Conservation (phyloP, 1,284 basidiomycete genomes). For the Neonothopanus nambi region DNA sequence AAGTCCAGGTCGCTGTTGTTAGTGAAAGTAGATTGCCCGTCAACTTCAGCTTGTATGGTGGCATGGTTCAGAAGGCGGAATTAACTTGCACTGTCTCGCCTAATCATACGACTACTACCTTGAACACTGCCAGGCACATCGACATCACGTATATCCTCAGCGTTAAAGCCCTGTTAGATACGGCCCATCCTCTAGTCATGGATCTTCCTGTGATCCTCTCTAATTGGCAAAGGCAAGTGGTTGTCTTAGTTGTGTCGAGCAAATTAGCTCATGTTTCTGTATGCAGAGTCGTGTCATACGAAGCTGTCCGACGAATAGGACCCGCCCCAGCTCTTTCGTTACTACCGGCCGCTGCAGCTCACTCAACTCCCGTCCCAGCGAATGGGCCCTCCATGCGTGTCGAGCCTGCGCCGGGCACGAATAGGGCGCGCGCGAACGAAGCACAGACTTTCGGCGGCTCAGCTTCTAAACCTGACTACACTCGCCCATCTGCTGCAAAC, state of each 20-base stretch:
- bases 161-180: slow-evolving; percentile 76
- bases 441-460: slow-evolving; percentile 4
- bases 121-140: slow-evolving; percentile 77
- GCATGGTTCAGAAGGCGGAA: slow-evolving; percentile 69
- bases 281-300: slow-evolving; percentile 59
- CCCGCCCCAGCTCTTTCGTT: slow-evolving; percentile 63
- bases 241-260: slow-evolving; percentile 3
- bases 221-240: slow-evolving; percentile 74
- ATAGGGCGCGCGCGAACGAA: slow-evolving; percentile 2
- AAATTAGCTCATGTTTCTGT: slow-evolving; percentile 12
- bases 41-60: slow-evolving; percentile 69
- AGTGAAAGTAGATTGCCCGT: slow-evolving; percentile 70
- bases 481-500: slow-evolving; percentile 2
- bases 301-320: slow-evolving; percentile 76
- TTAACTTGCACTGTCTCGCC: slow-evolving; percentile 67
- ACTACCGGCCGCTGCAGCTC: slow-evolving; percentile 24
- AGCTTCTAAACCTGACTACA: slow-evolving; percentile 2
- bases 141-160: slow-evolving; percentile 78
- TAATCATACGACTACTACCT: slow-evolving; percentile 72
- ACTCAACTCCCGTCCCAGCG: slow-evolving; percentile 16
- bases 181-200: slow-evolving; percentile 63
- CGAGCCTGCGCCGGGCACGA: slow-evolving; percentile 18
- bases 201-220: slow-evolving; percentile 77
- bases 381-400: slow-evolving; percentile 20
- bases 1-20: slow-evolving; percentile 52